Evolutionary conservation across 371 early-diverging fungal species (phyloP).

Genomic region (Apophysomyces trapeziformis): DNA sequence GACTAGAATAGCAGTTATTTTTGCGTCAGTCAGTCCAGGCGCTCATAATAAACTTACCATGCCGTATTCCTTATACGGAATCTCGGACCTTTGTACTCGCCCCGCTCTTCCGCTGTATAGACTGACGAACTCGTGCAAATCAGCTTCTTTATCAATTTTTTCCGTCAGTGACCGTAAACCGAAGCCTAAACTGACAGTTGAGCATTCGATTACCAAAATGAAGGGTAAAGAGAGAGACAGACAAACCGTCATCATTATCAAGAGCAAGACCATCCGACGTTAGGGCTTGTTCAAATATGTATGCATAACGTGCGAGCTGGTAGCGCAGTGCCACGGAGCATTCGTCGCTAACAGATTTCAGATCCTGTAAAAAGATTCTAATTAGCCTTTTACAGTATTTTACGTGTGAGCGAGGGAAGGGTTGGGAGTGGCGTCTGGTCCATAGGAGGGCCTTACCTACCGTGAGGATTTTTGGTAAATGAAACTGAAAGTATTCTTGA

Average conservation of each 20-base stretch:
- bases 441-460: conserved; percentile 13
- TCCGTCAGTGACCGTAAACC: conserved; percentile 63
- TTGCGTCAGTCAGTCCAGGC: neutral
- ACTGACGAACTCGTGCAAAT: conserved; percentile 49
- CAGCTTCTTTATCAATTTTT: conserved; percentile 64
- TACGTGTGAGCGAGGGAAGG: neutral
- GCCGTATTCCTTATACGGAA: conserved; percentile 64
- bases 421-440: too few relatives aligned
- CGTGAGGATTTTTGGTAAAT: conserved; percentile 60
- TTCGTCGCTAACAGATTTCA: conserved; percentile 74
- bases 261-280: conserved; percentile 39
- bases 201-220: neutral
- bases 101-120: conserved; percentile 31
- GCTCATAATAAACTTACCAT: conserved; percentile 39
- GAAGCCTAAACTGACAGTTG: conserved; percentile 24
- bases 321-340: conserved; percentile 73
- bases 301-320: conserved; percentile 73
- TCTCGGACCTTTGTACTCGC: conserved; percentile 41
- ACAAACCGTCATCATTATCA: conserved; percentile 39
- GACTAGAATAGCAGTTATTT: conserved; percentile 34
- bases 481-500: conserved; percentile 65
- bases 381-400: neutral
- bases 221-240: too few relatives aligned
- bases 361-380: conserved; percentile 32
- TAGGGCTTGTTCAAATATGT: conserved; percentile 44